These are phyloP conservation scores for Emergomyces orientalis DNA, from an alignment of 2,329 filamentous ascomycete species.

Conservation along the genomic window DNA sequence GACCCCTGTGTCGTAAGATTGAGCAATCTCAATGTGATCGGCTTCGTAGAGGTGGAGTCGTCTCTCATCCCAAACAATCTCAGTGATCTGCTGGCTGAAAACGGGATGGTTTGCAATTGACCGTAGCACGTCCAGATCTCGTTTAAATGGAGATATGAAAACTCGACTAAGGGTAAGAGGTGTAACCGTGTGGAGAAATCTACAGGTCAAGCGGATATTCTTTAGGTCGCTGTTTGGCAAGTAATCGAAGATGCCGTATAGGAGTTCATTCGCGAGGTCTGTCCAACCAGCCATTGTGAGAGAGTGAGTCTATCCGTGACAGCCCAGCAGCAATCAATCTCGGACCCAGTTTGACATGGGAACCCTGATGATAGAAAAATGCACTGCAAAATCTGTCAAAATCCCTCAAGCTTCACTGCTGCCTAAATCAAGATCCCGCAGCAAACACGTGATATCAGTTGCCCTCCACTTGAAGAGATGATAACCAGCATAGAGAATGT, in stretches of 20 bases:
- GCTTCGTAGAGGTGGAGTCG: neutral
- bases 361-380: neutral
- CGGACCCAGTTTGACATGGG: neutral
- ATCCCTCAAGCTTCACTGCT: neutral
- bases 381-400: neutral
- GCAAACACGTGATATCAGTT: neutral
- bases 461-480: neutral
- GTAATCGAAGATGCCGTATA: neutral
- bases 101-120: constrained; percentile 1
- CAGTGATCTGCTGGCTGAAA: neutral
- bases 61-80: constrained; percentile 6
- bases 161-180: neutral
- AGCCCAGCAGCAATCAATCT: neutral
- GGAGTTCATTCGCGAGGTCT: neutral
- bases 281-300: neutral
- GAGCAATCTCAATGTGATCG: neutral
- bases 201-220: neutral
- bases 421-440: neutral
- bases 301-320: neutral
- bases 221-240: constrained; percentile 6
- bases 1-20: constrained; percentile 4
- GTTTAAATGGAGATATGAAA: neutral
- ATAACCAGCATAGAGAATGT: neutral
- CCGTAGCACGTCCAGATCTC: neutral
- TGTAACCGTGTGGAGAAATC: neutral